A percentile compares a stretch with the other conserved stretches of the same genome.
Evolutionary conservation across 345 rosid species (phyloP).

Genomic region (Ceriops zippeliana): DNA sequence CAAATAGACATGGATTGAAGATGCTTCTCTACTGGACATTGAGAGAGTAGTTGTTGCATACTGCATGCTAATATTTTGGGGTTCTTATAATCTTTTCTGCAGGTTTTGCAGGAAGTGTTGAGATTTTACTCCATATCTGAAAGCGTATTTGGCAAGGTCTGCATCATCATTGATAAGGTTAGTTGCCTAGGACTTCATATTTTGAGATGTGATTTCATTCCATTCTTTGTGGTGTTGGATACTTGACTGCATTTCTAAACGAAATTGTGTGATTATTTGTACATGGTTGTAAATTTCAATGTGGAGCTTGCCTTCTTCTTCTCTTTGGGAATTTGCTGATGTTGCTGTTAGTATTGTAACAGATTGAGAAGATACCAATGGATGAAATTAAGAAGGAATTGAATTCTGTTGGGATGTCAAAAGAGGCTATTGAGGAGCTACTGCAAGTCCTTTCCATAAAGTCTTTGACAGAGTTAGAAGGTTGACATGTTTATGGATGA

Average conservation of each 20-base stretch:
- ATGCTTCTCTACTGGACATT: too few relatives aligned
- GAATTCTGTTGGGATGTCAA: conserved; percentile 58
- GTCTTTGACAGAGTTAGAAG: conserved; percentile 77
- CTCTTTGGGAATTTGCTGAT: background rate
- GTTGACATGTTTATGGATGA: conserved; percentile 30
- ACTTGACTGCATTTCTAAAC: background rate
- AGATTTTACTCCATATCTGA: conserved; percentile 66
- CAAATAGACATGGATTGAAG: background rate
- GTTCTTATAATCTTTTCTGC: conserved; percentile 13
- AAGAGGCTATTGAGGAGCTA: conserved; percentile 61
- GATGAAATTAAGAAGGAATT: conserved; percentile 76
- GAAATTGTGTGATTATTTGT: conserved; percentile 14
- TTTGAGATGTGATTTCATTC: background rate
- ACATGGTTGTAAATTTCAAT: background rate
- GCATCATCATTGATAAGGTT: conserved; percentile 92
- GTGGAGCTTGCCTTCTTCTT: background rate
- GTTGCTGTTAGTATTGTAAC: conserved; percentile 16
- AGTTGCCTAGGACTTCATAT: conserved; percentile 22
- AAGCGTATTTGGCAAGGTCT: conserved; percentile 67
- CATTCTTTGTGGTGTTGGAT: conserved; percentile 1
- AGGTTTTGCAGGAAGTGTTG: conserved; percentile 89
- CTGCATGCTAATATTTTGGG: background rate
- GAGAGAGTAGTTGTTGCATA: background rate
- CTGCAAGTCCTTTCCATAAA: conserved; percentile 72
- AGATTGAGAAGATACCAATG: conserved; percentile 76